Conservation (phyloP, 2,329 filamentous ascomycete genomes). For the Dactylellina cionopaga region DNA sequence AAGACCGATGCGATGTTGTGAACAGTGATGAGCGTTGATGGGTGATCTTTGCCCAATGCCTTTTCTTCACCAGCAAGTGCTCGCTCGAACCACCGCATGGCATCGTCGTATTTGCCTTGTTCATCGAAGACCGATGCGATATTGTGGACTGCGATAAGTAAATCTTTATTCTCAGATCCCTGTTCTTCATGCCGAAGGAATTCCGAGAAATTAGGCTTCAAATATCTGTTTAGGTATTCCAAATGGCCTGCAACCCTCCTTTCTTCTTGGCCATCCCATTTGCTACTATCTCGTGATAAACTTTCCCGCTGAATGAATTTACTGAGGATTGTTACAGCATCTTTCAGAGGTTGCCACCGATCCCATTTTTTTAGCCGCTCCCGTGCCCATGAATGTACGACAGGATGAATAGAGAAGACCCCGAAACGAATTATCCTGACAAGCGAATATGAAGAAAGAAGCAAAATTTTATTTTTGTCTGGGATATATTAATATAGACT, state of each 20-base stretch:
- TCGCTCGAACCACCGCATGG: too few relatives aligned
- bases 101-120: too few relatives aligned
- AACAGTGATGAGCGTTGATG: too few relatives aligned
- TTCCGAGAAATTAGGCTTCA: too few relatives aligned
- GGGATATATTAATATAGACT: too few relatives aligned
- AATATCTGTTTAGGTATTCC: slow-evolving; percentile 1
- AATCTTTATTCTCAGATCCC: background rate
- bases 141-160: background rate
- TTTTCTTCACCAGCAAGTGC: too few relatives aligned
- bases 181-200: background rate
- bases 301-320: too few relatives aligned
- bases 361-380: slow-evolving; percentile 12
- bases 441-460: slow-evolving; percentile 18
- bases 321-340: too few relatives aligned
- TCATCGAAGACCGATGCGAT: background rate
- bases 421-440: background rate
- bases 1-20: too few relatives aligned
- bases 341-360: too few relatives aligned
- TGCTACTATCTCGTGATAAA: background rate
- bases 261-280: background rate
- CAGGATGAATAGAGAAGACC: slow-evolving; percentile 48
- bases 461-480: slow-evolving; percentile 8
- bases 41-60: too few relatives aligned
- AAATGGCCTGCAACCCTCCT: background rate
- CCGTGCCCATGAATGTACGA: slow-evolving; percentile 52